phyloP scores from a whole-genome alignment of 176 grass and related monocot species.

The Bolboschoenus planiculmis region DNA sequence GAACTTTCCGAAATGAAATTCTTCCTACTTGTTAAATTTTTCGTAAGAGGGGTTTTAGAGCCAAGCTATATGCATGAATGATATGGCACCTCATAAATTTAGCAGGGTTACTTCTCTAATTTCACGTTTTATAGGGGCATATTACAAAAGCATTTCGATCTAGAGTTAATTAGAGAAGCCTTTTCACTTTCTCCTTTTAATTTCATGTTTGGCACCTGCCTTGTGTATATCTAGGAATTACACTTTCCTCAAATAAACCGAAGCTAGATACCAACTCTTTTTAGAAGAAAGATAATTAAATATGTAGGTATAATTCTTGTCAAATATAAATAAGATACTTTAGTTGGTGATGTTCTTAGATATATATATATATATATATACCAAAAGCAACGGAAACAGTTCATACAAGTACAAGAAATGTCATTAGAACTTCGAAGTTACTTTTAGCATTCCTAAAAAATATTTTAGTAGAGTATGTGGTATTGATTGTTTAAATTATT shows the following conservation, averaged over 20 bases:
- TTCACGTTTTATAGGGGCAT: background rate
- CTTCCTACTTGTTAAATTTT: too few species aligned
- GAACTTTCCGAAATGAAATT: background rate
- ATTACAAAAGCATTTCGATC: background rate
- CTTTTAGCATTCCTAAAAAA: background rate
- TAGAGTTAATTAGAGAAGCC: background rate
- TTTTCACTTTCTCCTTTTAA: background rate
- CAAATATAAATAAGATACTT: background rate
- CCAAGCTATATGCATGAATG: background rate
- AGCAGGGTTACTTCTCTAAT: background rate
- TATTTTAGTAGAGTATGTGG: too few species aligned
- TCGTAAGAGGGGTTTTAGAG: too few species aligned
- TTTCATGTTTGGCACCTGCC: background rate
- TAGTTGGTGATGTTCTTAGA: background rate
- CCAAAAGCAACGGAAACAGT: background rate
- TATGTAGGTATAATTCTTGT: too few species aligned
- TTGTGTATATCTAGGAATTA: too few species aligned
- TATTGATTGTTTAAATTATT: too few species aligned
- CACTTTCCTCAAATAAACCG: too few species aligned
- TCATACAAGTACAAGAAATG: background rate
- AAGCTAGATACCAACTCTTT: too few species aligned
- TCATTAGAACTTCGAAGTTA: background rate
- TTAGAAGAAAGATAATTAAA: too few species aligned
- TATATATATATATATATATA: too few species aligned
- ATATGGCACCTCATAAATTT: background rate